Evolutionary conservation across 768 basidiomycete genomes (phyloP).

Genomic region (Kwoniella shandongensis): DNA sequence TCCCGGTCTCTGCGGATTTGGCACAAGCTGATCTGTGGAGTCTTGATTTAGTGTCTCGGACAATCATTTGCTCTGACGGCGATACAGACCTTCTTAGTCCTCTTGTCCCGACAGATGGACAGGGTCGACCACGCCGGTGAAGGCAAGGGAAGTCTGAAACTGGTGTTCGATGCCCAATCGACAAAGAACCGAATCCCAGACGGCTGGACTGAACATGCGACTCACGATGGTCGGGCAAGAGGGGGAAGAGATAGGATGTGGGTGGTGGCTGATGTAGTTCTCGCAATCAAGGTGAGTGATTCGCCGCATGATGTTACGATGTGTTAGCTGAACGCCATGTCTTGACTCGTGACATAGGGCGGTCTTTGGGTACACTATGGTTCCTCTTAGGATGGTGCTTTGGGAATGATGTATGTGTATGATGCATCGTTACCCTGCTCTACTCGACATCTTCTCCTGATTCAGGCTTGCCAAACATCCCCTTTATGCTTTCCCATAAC

Average conservation of each 20-base stretch:
- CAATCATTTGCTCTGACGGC: conserved; percentile 44
- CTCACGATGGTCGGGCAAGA: conserved; percentile 32
- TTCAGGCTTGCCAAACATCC: conserved; percentile 34
- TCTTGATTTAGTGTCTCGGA: conserved; percentile 39
- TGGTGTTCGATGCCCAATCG: conserved; percentile 35
- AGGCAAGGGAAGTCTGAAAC: neutral
- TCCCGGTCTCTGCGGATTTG: neutral
- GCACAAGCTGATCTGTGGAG: neutral
- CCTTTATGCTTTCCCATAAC: conserved; percentile 33
- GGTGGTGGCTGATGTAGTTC: conserved; percentile 40
- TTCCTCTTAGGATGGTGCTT: neutral
- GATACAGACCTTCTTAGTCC: conserved; percentile 33
- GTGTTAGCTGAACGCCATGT: neutral
- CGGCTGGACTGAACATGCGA: conserved; percentile 21
- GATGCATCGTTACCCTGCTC: no score
- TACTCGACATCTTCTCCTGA: conserved; percentile 2
- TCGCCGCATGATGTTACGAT: neutral
- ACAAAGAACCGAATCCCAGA: conserved; percentile 26
- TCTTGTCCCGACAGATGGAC: conserved; percentile 24
- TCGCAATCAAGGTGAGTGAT: conserved; percentile 45
- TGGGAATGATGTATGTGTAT: neutral
- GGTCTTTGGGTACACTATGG: conserved; percentile 32
- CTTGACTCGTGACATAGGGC: conserved; percentile 18
- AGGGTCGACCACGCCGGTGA: neutral
- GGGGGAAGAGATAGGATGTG: conserved; percentile 38